These are phyloP conservation scores for Scutellaria baicalensis DNA, from an alignment of 257 asterid genomes.

Conservation along the genomic window DNA sequence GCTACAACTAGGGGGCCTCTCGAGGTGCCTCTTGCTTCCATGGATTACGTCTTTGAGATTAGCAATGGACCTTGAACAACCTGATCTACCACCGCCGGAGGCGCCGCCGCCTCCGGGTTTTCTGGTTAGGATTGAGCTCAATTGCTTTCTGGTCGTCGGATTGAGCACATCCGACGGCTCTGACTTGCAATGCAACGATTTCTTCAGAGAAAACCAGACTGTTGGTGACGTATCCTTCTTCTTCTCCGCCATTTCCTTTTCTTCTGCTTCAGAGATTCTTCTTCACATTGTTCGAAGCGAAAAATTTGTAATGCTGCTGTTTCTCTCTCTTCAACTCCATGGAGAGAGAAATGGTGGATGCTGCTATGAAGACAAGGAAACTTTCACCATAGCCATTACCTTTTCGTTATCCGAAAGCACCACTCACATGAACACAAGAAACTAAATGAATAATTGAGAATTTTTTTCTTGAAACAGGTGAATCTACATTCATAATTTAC, in stretches of 20 bases:
- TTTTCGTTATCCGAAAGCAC: background rate
- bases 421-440: no score
- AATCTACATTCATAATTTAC: no score
- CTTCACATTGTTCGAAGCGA: background rate
- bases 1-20: slow-evolving; percentile 51
- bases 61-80: slow-evolving; percentile 68
- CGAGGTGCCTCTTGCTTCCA: slow-evolving; percentile 57
- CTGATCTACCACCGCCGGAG: slow-evolving; percentile 34
- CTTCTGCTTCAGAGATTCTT: background rate
- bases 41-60: slow-evolving; percentile 60
- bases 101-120: slow-evolving; percentile 12
- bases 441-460: no score
- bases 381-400: background rate
- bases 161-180: slow-evolving; percentile 52
- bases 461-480: no score
- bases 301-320: background rate
- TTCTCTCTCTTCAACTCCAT: background rate
- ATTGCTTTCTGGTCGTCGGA: slow-evolving; percentile 38
- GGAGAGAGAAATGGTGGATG: background rate
- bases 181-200: slow-evolving; percentile 56
- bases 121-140: slow-evolving; percentile 28
- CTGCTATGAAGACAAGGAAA: background rate
- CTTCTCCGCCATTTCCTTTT: slow-evolving; percentile 26
- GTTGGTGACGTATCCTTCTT: slow-evolving; percentile 25
- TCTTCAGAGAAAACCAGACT: slow-evolving; percentile 61